Evolutionary conservation across 2,329 filamentous ascomycete species (phyloP), one percentile per base, ranked within the genome.

Genomic region (Colletotrichum echinochloae): DNA sequence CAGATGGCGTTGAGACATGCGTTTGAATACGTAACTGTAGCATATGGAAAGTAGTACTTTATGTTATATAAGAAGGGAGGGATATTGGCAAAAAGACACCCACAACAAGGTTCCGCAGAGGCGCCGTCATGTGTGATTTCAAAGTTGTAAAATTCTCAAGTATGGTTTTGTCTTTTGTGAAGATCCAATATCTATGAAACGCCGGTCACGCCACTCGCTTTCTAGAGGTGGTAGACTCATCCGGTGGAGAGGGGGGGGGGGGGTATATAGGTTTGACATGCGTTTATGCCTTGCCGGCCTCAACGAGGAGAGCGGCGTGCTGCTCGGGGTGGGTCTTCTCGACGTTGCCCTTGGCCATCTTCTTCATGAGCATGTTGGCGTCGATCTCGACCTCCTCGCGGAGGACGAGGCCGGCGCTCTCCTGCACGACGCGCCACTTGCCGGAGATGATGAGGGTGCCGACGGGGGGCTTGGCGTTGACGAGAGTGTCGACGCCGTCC

Each of bases 1-100:
- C 73, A 0, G 81, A 84, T 26, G 81, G 79, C 1, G 81, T 81
- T 7, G 18, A 9, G 7, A 56, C 60, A n/a, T n/a, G n/a, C 5
- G 39, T n/a, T 35, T 59, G 26, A 26, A 11, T 1, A 18, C 16
- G 30, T 11, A 12, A 14, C 33, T 16, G 8, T 16, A 1, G 7
- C 7, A 39, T 16, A 5, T 16, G 2, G 11, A 37, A n/a, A 6
- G 26, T 30, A 6, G 28, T 28, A 33, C 11, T 9, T 16, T 6
- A 20, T 26, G 41, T 6, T 18, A 35, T n/a, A n/a, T n/a, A n/a
- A n/a, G n/a, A 20, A n/a, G 6, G 14, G 14, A 20, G 14, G 5
- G 18, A 11, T 14, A 16, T 11, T 1, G 11, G 20, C 20, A 26
- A 48, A 8, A 26, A 48, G 5, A 16, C 28, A 35, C 20, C 12